Evolutionary conservation across 257 asterid species (phyloP), one percentile per base, ranked within the genome.

Genomic region (Forsythia suspensa): DNA sequence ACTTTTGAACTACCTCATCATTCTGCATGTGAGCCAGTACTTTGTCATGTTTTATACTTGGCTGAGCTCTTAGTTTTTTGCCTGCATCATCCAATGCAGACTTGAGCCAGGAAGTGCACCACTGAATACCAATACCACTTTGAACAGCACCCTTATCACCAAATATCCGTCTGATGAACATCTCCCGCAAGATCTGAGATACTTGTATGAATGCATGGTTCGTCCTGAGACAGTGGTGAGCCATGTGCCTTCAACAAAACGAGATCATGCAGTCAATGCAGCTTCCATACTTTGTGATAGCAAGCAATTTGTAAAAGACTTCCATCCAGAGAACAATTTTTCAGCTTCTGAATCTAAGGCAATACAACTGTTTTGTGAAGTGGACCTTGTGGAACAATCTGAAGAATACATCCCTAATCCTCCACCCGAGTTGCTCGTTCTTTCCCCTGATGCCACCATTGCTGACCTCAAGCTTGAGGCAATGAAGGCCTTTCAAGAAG

Each of bases 301-400:
- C 90, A 95, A 95, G 86, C 97, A 95, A 87, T 95, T 95, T 71
- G 83, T 93, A 78, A 95, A 93, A 77, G 94, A 89, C 80, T 95
- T 92, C 83, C 87, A 82, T 16, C 93, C 89, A 0, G 92, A 88
- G 77, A 82, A 81, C 79, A 77, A 76, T 48, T 80, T 81, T 69
- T 66, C 83, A 3, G 73, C 40, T 7, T 74, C 87, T 65, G 87
- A 82, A 52, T 86, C 87, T 61, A 82, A 86, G 34, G 79, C 87
- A 3, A 82, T 95, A 13, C 91, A 90, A 81, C 88, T 95, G 36
- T 61, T 89, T 2, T 95, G 99, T 77, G 95, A 92, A 91, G 90
- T 93, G 79, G 95, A 93, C 80, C 91, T 91, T 36, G 79, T 78
- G 83, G 99, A 93, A 55, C 90, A 83, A 9, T 52, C 83, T 2